Percentiles rank a stretch among this genome's conserved stretches.
Conservation (phyloP, 176 grass and related monocot species). For the Carex littledalei region DNA sequence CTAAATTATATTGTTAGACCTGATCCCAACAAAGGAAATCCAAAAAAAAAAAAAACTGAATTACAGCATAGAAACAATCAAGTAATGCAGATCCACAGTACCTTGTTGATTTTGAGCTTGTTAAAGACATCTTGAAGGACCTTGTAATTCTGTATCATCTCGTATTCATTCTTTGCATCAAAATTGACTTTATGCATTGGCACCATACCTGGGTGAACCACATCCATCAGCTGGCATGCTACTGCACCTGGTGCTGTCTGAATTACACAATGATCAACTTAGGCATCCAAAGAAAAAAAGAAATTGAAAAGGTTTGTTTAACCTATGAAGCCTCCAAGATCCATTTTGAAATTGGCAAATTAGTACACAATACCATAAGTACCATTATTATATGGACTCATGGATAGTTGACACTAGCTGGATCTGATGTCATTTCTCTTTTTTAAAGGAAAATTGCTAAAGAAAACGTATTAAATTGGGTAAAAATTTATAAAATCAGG, state of each 20-base stretch:
- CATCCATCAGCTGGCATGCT: conserved; percentile 90
- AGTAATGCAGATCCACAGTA: neutral
- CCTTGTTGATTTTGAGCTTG: conserved; percentile 95
- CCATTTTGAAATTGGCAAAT: neutral
- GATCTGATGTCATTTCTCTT: neutral
- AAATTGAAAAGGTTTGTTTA: neutral
- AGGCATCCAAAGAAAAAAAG: neutral
- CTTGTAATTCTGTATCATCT: conserved; percentile 99
- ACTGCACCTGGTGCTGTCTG: conserved; percentile 87
- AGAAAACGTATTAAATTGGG: neutral
- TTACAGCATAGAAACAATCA: neutral
- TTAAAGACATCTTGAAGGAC: conserved; percentile 98
- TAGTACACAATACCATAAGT: neutral
- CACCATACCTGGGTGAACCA: conserved; percentile 72
- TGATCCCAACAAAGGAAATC: neutral
- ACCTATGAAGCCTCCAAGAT: neutral
- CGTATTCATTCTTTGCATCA: conserved; percentile 93
- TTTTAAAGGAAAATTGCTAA: neutral
- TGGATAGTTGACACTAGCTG: neutral
- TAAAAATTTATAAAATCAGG: neutral
- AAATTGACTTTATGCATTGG: conserved; percentile 99
- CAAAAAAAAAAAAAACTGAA: neutral
- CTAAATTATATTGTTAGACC: neutral
- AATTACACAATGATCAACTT: neutral
- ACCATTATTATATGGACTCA: neutral